phyloP scores from a whole-genome alignment of 163 green algal species.

The Scenedesmus sp. region DNA sequence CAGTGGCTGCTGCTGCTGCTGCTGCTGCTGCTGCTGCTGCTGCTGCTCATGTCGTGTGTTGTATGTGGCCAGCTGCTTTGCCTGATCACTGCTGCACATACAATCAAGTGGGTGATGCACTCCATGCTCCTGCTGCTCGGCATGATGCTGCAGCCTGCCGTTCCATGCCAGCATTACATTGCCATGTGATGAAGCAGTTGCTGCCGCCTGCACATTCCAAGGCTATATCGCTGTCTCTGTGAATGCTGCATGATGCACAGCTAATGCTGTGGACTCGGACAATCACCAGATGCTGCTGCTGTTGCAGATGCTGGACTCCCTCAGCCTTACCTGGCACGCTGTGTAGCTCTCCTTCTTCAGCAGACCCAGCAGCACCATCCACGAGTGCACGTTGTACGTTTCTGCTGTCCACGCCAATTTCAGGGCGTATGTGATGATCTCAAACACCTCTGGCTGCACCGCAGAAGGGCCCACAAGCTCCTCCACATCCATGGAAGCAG shows the following conservation, averaged over 20 bases:
- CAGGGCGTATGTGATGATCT: slow-evolving; percentile 65
- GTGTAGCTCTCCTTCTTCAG: slow-evolving; percentile 66
- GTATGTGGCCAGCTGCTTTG: no score
- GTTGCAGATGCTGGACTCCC: not conserved
- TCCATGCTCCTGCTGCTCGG: no score
- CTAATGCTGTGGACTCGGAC: not conserved
- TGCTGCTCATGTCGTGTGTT: no score
- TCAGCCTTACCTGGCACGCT: slow-evolving; percentile 50
- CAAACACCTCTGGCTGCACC: slow-evolving; percentile 38
- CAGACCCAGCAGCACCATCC: slow-evolving; percentile 72
- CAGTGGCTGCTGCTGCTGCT: no score
- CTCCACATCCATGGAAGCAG: slow-evolving; percentile 37
- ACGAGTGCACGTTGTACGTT: slow-evolving; percentile 70
- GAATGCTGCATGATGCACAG: not conserved
- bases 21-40: not conserved
- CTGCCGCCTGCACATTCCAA: not conserved
- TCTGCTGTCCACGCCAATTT: slow-evolving; percentile 62
- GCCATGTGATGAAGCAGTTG: not conserved
- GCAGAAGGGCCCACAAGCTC: slow-evolving; percentile 36
- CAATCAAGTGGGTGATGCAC: no score
- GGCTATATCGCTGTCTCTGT: not conserved
- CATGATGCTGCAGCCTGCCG: no score
- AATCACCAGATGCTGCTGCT: not conserved
- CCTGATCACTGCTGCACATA: no score
- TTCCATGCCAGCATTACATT: no score